These are phyloP conservation scores for Fonsecaea pedrosoi DNA, from an alignment of 2,329 filamentous ascomycete species.

Conservation along the genomic window DNA sequence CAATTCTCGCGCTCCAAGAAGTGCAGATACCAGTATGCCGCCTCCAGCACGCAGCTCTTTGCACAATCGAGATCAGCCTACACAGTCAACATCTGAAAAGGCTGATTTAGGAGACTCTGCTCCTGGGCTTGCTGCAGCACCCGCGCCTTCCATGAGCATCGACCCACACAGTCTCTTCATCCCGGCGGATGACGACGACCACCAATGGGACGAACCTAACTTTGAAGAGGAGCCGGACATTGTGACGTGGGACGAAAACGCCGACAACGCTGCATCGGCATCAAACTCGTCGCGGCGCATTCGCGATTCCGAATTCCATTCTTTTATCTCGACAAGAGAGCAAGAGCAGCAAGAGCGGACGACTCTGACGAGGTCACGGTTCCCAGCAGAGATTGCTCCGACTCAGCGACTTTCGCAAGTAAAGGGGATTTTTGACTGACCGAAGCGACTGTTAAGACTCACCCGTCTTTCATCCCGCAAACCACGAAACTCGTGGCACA, in stretches of 20 bases:
- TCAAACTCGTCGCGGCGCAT: slow-evolving; percentile 45
- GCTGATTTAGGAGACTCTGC: slow-evolving; percentile 29
- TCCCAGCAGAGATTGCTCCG: slow-evolving; percentile 49
- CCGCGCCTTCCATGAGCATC: slow-evolving; percentile 52
- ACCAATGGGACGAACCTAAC: slow-evolving; percentile 65
- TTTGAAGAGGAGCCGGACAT: slow-evolving; percentile 58
- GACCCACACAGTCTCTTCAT: slow-evolving; percentile 67
- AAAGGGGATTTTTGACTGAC: slow-evolving; percentile 53
- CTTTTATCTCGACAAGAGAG: slow-evolving; percentile 30
- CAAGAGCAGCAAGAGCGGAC: slow-evolving; percentile 26
- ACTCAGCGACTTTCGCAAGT: slow-evolving; percentile 59
- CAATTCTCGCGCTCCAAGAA: slow-evolving; percentile 14
- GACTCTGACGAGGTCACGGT: slow-evolving; percentile 8
- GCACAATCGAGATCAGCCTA: slow-evolving; percentile 18
- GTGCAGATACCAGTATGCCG: slow-evolving; percentile 34
- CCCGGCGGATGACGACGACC: slow-evolving; percentile 60
- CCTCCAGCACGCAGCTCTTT: slow-evolving; percentile 37
- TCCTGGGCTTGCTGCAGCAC: slow-evolving; percentile 32
- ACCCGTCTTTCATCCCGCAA: slow-evolving; percentile 29
- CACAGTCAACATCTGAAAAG: slow-evolving; percentile 36
- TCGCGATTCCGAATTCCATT: slow-evolving; percentile 46
- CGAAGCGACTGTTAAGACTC: slow-evolving; percentile 7
- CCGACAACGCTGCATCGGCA: slow-evolving; percentile 65
- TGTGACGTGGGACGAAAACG: slow-evolving; percentile 59
- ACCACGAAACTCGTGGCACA: slow-evolving; percentile 86